Evolutionary conservation across 169 alveolate genomes (phyloP).

Genomic region (Eimeria necatrix): DNA sequence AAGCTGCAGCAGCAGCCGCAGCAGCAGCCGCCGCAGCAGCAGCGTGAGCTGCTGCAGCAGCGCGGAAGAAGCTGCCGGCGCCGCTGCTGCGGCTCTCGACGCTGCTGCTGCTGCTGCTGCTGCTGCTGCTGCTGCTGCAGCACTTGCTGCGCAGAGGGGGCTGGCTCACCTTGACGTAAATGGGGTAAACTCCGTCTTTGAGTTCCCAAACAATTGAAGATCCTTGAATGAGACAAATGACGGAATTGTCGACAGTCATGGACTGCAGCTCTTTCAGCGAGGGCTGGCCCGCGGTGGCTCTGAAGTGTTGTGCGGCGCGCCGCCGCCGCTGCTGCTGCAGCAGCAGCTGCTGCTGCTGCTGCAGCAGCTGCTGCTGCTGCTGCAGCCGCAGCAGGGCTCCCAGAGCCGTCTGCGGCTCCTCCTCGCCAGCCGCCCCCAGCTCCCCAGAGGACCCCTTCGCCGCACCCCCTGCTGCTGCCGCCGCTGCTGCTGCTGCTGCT

Average conservation of each 20-base stretch:
- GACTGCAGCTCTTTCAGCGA: conserved; percentile 24
- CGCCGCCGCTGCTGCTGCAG: neutral
- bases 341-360: neutral
- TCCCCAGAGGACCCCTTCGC: neutral
- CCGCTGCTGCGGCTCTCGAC: no score
- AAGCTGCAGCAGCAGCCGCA: neutral
- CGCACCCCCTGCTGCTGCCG: no score
- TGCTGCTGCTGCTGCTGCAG: neutral
- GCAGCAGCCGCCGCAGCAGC: neutral
- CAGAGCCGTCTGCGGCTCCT: neutral
- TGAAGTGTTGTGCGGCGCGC: neutral
- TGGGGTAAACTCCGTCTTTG: conserved; percentile 87
- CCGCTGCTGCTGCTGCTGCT: no score
- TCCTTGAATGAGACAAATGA: conserved; percentile 70
- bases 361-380: neutral
- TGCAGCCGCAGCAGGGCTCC: neutral
- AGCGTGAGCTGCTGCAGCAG: neutral
- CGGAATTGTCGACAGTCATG: conserved; percentile 69
- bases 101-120: neutral
- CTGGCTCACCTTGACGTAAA: conserved; percentile 82
- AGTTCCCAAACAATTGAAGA: conserved; percentile 79
- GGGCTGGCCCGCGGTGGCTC: neutral
- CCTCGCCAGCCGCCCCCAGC: neutral
- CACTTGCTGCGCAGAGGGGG: neutral
- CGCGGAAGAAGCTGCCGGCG: neutral